Base-by-base conservation (phyloP, 2,329 filamentous ascomycete genomes). In the Penicillium vulpinum region DNA sequence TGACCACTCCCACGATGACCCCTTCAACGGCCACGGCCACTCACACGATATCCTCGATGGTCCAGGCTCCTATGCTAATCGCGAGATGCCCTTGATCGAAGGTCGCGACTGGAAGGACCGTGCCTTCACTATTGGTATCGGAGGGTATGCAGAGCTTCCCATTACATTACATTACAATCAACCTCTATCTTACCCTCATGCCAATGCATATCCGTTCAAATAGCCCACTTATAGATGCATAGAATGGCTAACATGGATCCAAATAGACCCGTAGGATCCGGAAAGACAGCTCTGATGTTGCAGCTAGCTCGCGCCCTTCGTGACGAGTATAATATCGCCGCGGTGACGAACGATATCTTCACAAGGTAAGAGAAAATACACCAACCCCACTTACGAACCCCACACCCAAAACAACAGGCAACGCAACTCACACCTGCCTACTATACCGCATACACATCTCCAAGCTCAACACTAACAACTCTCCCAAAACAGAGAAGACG, bases 301-400 rank as follows among this genome's bases (percentile, higher is more conserved):
- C 88, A 90, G 38, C 89, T 97, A 65, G 97, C 92, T 80, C 87
- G 87, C 35, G 88, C 89, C 8, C 87, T 99, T 7, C 89, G 94
- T 60, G 82, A 87, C 49, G 81, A 84, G 54, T 92, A 90, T 84
- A 91, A 88, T 71, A 89, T 99, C 69, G 94, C 94, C 0, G 94
- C 92, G 58, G 93, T 99, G 22, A 99, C 94, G 48, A 97, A 97
- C 82, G 93, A 97, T 81, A 97, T 97, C 81, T 97, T 97, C 82
- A 97, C 93, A 22, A 89, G 83, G 77, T 79, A 63, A n/a, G 64
- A 22, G 10, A 44, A 31, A 29, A 22, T 43, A 15, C 29, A 15
- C 28, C 26, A 24, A 43, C 26, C 9, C 29, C 50, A 33, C 16
- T 21, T 22, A 45, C 51, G 5, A 52, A 15, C 21, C 13, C 51